phyloP scores from a whole-genome alignment of 371 early-diverging fungal species.

The Rhizopus microsporus region DNA sequence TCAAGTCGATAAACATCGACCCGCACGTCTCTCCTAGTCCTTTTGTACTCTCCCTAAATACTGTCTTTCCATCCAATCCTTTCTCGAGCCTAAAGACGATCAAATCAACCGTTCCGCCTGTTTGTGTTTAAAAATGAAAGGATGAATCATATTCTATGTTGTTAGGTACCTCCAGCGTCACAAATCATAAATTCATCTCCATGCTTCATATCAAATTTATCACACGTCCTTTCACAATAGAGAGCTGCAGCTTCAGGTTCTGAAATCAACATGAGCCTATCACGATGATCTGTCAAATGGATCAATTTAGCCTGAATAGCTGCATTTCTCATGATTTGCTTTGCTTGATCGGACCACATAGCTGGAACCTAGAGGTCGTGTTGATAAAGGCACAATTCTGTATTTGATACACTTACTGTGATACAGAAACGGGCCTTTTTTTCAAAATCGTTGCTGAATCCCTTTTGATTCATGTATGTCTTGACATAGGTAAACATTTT shows the following conservation, averaged over 20 bases:
- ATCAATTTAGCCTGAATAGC: conserved; percentile 40
- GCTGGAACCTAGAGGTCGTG: conserved; percentile 19
- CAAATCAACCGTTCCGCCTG: conserved; percentile 56
- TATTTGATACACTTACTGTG: conserved; percentile 18
- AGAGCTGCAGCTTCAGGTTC: conserved; percentile 50
- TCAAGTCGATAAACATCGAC: conserved; percentile 51
- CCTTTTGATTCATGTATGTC: conserved; percentile 46
- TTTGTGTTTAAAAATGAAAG: too few relatives aligned
- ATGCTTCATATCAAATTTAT: conserved; percentile 27
- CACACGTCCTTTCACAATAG: conserved; percentile 34
- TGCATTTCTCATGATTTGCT: conserved; percentile 41
- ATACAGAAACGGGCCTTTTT: conserved; percentile 39
- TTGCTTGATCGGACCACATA: conserved; percentile 46
- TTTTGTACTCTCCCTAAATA: conserved; percentile 45
- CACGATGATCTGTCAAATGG: conserved; percentile 31
- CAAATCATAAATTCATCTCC: conserved; percentile 53
- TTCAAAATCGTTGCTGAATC: conserved; percentile 47
- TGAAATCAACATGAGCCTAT: conserved; percentile 48
- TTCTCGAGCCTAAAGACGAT: conserved; percentile 37
- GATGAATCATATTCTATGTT: too few relatives aligned
- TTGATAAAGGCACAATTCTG: too few relatives aligned
- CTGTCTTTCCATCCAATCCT: conserved; percentile 20
- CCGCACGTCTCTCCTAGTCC: conserved; percentile 54
- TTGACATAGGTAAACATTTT: conserved; percentile 52
- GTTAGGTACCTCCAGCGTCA: conserved; percentile 53